Conservation (phyloP, 148 eudicot species). For the Fagopyrum esculentum region DNA sequence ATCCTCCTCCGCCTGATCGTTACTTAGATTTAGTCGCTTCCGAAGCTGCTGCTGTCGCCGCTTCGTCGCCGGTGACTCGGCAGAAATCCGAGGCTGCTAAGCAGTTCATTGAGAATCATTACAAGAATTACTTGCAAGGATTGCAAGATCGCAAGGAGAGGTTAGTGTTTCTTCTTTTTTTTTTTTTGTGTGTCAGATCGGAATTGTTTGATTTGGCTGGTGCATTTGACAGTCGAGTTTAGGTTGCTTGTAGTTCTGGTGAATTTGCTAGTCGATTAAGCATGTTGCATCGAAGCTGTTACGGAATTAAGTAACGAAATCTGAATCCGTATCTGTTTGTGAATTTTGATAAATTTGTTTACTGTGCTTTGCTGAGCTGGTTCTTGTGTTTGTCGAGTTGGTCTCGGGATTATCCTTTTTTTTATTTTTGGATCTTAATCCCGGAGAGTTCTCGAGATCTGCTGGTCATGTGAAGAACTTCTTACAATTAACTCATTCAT, state of each 20-base stretch:
- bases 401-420: neutral
- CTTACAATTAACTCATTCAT: neutral
- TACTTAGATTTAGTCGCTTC: conserved; percentile 31
- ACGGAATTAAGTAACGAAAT: neutral
- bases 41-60: conserved; percentile 20
- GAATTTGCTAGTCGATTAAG: neutral
- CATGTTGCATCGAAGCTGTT: neutral
- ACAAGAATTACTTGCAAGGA: conserved; percentile 45
- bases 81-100: conserved; percentile 51
- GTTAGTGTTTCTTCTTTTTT: conserved; percentile 10
- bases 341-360: neutral
- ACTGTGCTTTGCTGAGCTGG: neutral
- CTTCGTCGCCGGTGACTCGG: conserved; percentile 40
- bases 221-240: neutral
- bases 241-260: neutral
- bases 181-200: neutral
- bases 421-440: neutral
- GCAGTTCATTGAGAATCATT: conserved; percentile 51
- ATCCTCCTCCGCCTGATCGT: conserved; percentile 23
- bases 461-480: neutral
- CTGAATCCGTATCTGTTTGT: neutral
- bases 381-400: neutral
- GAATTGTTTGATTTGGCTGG: neutral
- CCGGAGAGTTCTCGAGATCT: neutral
- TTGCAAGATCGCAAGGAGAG: conserved; percentile 52